Conservation (phyloP, 2,329 filamentous ascomycete genomes). For the Ophiostoma sp. region DNA sequence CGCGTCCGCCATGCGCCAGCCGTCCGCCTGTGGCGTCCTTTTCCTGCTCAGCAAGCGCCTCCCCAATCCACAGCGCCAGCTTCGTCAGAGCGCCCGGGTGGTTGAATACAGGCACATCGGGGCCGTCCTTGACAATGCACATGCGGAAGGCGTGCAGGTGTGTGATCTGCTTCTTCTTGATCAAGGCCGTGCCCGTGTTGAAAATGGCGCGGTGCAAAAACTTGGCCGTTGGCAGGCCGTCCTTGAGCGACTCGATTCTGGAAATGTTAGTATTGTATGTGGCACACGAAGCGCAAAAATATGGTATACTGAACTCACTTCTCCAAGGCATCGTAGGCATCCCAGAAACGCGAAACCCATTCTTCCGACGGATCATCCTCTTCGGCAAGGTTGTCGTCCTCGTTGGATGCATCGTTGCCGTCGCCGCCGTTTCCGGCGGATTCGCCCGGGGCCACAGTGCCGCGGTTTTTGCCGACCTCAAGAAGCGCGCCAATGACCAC, state of each 20-base stretch:
- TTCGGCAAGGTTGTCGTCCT: constrained; percentile 39
- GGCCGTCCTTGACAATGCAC: constrained; percentile 91
- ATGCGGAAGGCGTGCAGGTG: constrained; percentile 90
- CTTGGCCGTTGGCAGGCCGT: constrained; percentile 75
- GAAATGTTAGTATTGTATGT: neutral
- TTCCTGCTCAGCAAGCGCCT: constrained; percentile 87
- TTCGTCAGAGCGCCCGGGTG: constrained; percentile 92
- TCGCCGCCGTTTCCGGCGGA: constrained; percentile 25
- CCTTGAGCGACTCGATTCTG: constrained; percentile 70
- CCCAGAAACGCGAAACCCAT: constrained; percentile 64
- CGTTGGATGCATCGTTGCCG: constrained; percentile 44
- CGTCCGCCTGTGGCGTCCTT: constrained; percentile 63
- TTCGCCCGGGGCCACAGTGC: constrained; percentile 34
- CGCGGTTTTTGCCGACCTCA: constrained; percentile 69
- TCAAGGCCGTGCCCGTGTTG: constrained; percentile 81
- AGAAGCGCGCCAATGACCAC: constrained; percentile 87
- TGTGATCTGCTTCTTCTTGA: constrained; percentile 90
- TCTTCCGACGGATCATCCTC: constrained; percentile 43
- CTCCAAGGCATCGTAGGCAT: constrained; percentile 66
- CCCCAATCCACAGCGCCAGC: constrained; percentile 87
- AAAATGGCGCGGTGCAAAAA: constrained; percentile 89
- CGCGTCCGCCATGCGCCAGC: constrained; percentile 61
- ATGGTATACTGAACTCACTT: constrained; percentile 43
- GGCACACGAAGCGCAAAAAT: neutral
- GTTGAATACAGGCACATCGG: constrained; percentile 84